These are phyloP conservation scores for Solanum sitiens DNA, from an alignment of 257 asterid species.

Conservation along the genomic window DNA sequence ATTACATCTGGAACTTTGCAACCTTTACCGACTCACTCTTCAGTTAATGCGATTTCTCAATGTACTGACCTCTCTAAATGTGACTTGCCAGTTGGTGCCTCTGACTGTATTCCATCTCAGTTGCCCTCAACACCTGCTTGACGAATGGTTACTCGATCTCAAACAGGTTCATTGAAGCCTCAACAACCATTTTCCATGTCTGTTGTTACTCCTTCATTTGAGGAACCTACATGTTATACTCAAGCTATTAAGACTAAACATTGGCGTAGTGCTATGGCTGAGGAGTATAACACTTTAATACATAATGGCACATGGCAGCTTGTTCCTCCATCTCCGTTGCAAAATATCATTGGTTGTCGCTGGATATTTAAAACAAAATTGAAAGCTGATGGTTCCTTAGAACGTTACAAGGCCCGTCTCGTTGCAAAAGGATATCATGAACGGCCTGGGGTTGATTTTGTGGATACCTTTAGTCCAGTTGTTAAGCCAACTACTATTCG, in stretches of 20 bases:
- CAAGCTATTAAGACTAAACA: neutral
- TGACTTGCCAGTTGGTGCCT: too few species aligned
- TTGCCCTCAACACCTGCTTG: neutral
- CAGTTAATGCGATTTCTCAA: neutral
- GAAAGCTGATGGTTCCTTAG: neutral
- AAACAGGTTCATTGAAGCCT: neutral
- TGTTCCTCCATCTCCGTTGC: neutral
- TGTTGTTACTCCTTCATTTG: neutral
- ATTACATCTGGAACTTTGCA: too few species aligned
- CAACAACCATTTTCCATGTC: neutral
- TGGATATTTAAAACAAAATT: neutral
- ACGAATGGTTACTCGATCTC: neutral
- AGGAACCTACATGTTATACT: neutral
- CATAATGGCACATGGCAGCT: neutral
- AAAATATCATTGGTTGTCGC: neutral
- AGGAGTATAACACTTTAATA: neutral
- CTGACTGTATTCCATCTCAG: too few species aligned
- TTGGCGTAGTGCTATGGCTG: neutral
- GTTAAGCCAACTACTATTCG: too few species aligned
- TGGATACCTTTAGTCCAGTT: too few species aligned
- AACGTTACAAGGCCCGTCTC: neutral
- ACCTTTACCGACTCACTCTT: too few species aligned
- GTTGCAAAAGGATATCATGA: neutral
- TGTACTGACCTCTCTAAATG: neutral
- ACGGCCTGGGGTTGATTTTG: neutral